phyloP scores from a whole-genome alignment of 1,284 basidiomycete genomes.

The Trichosporon faecale region DNA sequence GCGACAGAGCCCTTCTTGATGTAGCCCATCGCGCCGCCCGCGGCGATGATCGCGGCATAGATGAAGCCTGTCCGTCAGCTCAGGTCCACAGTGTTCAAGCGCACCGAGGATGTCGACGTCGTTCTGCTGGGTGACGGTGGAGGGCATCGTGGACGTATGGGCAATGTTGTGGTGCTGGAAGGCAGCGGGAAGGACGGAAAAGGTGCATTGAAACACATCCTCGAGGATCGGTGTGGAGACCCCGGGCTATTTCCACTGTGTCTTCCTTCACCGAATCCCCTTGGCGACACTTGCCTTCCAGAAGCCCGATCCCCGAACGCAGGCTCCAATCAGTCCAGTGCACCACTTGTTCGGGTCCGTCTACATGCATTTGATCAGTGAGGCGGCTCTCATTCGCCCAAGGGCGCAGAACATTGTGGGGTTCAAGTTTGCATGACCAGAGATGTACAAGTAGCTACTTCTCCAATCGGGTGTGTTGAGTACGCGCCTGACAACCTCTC shows the following conservation, averaged over 20 bases:
- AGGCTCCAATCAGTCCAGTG: background rate
- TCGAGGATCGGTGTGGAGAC: background rate
- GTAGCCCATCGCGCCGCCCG: slow-evolving; percentile 41
- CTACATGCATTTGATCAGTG: background rate
- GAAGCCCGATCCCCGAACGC: background rate
- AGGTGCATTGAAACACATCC: background rate
- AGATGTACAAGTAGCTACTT: slow-evolving; percentile 10
- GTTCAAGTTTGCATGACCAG: slow-evolving; percentile 10
- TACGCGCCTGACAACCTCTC: slow-evolving; percentile 6
- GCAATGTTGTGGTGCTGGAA: background rate
- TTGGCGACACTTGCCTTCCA: background rate
- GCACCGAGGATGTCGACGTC: background rate
- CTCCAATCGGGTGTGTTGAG: slow-evolving; percentile 1
- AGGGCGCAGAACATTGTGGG: background rate
- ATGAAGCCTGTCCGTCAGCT: slow-evolving; percentile 32
- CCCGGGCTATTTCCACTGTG: background rate
- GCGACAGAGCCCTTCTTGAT: slow-evolving; percentile 39
- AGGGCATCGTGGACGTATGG: background rate
- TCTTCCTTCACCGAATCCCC: background rate
- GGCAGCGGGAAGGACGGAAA: background rate
- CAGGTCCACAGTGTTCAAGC: background rate
- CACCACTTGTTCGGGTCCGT: background rate
- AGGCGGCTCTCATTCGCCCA: background rate
- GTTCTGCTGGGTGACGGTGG: background rate
- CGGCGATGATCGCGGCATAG: slow-evolving; percentile 36